Percentiles rank a stretch among this genome's conserved stretches.
Evolutionary conservation across 2,329 filamentous ascomycete species (phyloP).

Genomic region (Cytospora chrysosperma): DNA sequence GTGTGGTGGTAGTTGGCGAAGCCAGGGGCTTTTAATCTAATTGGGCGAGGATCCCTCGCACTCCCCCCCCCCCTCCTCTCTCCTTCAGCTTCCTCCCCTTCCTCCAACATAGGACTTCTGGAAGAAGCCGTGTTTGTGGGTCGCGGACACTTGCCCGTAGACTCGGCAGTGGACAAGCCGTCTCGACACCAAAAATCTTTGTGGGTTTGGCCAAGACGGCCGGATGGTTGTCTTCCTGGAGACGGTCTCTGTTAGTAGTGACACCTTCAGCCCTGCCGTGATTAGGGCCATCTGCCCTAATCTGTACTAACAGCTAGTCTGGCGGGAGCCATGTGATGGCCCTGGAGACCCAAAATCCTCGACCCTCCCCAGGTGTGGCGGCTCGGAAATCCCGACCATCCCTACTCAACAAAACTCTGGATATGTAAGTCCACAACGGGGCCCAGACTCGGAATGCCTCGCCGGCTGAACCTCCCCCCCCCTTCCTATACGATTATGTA

Average conservation of each 20-base stretch:
- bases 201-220: neutral
- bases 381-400: neutral
- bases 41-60: neutral
- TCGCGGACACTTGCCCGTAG: conserved; percentile 19
- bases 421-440: neutral
- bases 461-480: neutral
- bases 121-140: neutral
- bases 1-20: neutral
- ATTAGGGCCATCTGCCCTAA: conserved; percentile 10
- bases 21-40: neutral
- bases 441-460: neutral
- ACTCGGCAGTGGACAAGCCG: conserved; percentile 15
- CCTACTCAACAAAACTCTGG: neutral
- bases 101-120: neutral
- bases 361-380: neutral
- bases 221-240: neutral
- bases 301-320: conserved; percentile 6
- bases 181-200: neutral
- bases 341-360: conserved; percentile 11
- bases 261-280: conserved; percentile 20
- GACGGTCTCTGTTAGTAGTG: conserved; percentile 9
- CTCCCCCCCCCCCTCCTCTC: no score
- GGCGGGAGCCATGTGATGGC: conserved; percentile 20
- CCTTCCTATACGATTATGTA: neutral
- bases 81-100: neutral